phyloP scores from a whole-genome alignment of 139 green algal species.

The Spirogloea muscicola region DNA sequence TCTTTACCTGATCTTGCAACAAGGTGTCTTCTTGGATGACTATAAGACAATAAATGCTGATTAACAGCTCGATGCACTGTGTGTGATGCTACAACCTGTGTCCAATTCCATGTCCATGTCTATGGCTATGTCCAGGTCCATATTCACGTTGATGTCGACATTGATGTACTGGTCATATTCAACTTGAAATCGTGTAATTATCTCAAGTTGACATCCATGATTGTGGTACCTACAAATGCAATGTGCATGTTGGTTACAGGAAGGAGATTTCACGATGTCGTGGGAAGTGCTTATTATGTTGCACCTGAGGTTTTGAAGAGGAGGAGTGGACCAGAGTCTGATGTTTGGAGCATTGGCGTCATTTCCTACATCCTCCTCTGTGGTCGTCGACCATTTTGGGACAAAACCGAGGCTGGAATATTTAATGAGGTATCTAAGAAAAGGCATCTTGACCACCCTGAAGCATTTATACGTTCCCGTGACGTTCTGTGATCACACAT shows the following conservation, averaged over 20 bases:
- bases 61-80: background rate
- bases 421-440: slow-evolving; percentile 53
- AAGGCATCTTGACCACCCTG: no score
- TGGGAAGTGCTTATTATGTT: slow-evolving; percentile 71
- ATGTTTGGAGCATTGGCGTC: slow-evolving; percentile 69
- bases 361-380: slow-evolving; percentile 68
- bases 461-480: background rate
- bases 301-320: slow-evolving; percentile 65
- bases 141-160: no score
- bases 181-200: no score
- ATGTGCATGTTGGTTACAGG: slow-evolving; percentile 27
- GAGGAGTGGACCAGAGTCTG: slow-evolving; percentile 51
- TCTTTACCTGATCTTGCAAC: background rate
- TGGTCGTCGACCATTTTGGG: slow-evolving; percentile 50
- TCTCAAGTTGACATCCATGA: no score
- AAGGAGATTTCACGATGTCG: slow-evolving; percentile 66
- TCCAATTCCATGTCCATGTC: slow-evolving; percentile 2
- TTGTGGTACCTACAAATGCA: no score
- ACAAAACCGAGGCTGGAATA: slow-evolving; percentile 48
- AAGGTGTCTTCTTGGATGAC: background rate
- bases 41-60: background rate
- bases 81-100: background rate
- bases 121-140: background rate
- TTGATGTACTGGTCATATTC: no score
- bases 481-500: no score